Evolutionary conservation across 495 filamentous ascomycete genomes (phyloP).

Genomic region (Podospora didyma): DNA sequence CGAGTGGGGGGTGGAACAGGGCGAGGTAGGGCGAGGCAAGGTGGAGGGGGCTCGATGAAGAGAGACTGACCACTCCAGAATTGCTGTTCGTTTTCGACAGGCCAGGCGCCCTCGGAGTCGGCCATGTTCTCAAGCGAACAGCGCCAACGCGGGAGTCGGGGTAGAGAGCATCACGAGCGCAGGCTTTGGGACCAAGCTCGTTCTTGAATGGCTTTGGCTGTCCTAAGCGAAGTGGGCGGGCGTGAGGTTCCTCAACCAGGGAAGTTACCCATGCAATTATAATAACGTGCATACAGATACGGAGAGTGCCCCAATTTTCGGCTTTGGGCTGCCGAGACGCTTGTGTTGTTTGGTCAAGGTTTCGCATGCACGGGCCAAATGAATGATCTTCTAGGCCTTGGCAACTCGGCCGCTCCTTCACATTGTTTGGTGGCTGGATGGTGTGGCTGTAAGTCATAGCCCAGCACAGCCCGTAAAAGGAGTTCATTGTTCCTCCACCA

Average conservation of each 20-base stretch:
- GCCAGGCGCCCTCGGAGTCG: slow-evolving; percentile 62
- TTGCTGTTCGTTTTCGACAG: slow-evolving; percentile 79
- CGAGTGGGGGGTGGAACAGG: background rate
- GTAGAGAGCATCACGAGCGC: slow-evolving; percentile 25
- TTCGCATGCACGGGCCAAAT: slow-evolving; percentile 15
- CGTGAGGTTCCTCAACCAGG: background rate
- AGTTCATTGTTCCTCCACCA: too few relatives aligned
- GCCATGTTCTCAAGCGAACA: slow-evolving; percentile 41
- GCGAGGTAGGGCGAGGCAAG: background rate
- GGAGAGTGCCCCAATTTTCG: background rate
- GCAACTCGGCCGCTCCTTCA: too few relatives aligned
- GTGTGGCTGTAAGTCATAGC: background rate
- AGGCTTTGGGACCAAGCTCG: background rate
- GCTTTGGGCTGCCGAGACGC: slow-evolving; percentile 9
- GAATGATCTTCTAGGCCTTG: background rate
- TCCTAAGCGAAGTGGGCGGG: background rate
- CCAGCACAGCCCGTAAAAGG: too few relatives aligned
- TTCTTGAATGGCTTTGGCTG: too few relatives aligned
- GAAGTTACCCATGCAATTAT: background rate
- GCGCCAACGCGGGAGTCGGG: slow-evolving; percentile 5
- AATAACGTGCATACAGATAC: background rate
- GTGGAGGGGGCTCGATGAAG: background rate
- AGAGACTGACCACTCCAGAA: slow-evolving; percentile 79
- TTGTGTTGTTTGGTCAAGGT: slow-evolving; percentile 6
- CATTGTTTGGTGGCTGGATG: too few relatives aligned